Conservation (phyloP, 2,329 filamentous ascomycete species). For the Ceratocystis diversiconidia region DNA sequence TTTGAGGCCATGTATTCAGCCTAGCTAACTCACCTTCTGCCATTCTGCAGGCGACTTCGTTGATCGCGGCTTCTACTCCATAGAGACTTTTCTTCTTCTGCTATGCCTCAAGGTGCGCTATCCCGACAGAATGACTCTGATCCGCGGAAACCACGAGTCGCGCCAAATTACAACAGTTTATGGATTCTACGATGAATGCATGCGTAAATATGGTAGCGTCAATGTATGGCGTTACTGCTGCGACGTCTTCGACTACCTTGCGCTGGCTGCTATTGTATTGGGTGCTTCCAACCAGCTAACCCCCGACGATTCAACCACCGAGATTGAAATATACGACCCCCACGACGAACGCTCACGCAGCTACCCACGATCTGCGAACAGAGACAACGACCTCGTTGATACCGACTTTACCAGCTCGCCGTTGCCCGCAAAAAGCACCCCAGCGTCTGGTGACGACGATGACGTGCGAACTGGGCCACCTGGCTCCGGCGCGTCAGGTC, state of each 20-base stretch:
- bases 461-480: constrained; percentile 48
- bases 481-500: constrained; percentile 63
- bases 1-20: constrained; percentile 6
- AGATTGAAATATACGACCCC: constrained; percentile 86
- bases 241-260: constrained; percentile 94
- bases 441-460: constrained; percentile 24
- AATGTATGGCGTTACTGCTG: constrained; percentile 97
- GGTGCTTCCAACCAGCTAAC: constrained; percentile 59
- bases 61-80: constrained; percentile 92
- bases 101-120: constrained; percentile 95
- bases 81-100: constrained; percentile 90
- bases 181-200: constrained; percentile 94
- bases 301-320: constrained; percentile 55
- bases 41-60: constrained; percentile 67
- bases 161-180: constrained; percentile 95
- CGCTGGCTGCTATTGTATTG: constrained; percentile 77
- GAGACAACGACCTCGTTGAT: constrained; percentile 5
- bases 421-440: constrained; percentile 18
- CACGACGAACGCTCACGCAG: constrained; percentile 56
- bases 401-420: constrained; percentile 10
- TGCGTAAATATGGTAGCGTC: constrained; percentile 88
- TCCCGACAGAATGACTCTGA: constrained; percentile 90
- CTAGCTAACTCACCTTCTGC: constrained; percentile 11
- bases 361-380: background rate
- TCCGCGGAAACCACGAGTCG: constrained; percentile 90